These are phyloP conservation scores for Ephemerocybe angulata DNA, from an alignment of 768 basidiomycete species.

Conservation along the genomic window DNA sequence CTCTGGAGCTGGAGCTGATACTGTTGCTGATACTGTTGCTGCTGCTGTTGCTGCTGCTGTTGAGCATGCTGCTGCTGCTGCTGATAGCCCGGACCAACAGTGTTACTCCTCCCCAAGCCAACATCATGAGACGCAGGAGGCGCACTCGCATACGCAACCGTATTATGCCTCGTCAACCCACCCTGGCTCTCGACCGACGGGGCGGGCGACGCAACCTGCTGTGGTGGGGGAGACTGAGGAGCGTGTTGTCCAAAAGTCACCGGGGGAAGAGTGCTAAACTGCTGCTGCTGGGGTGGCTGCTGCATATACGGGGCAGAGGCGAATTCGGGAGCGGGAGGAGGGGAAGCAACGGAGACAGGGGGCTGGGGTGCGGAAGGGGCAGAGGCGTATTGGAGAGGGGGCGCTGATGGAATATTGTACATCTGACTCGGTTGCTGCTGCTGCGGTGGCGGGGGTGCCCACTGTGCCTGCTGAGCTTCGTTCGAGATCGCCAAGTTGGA, in stretches of 20 bases:
- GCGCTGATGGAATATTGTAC: too few species aligned
- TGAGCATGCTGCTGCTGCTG: conserved; percentile 10
- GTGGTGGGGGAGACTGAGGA: conserved; percentile 12
- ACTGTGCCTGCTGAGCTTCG: conserved; percentile 9
- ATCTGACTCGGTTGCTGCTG: conserved; percentile 10
- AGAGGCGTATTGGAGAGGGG: too few species aligned
- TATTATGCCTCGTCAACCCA: conserved; percentile 27
- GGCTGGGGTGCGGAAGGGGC: conserved; percentile 3
- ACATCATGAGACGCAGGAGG: conserved; percentile 18
- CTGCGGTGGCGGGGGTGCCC: conserved; percentile 15
- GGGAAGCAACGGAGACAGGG: neutral
- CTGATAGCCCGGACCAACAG: conserved; percentile 22
- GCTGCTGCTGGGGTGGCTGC: conserved; percentile 11
- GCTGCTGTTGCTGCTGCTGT: conserved; percentile 22
- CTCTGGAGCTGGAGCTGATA: conserved; percentile 27
- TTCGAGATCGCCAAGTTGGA: neutral
- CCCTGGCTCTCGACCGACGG: conserved; percentile 23
- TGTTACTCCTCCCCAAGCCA: conserved; percentile 29
- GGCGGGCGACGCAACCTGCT: conserved; percentile 18
- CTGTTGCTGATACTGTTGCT: conserved; percentile 14
- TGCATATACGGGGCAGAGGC: neutral
- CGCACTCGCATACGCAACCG: conserved; percentile 29
- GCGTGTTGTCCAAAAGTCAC: conserved; percentile 5
- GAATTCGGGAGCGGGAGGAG: conserved; percentile 3
- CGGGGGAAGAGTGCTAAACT: neutral